A percentile compares a stretch with the other conserved stretches of the same genome.
phyloP scores from a whole-genome alignment of 805 yeast species.

The Cyberlindnera euphorbiae region DNA sequence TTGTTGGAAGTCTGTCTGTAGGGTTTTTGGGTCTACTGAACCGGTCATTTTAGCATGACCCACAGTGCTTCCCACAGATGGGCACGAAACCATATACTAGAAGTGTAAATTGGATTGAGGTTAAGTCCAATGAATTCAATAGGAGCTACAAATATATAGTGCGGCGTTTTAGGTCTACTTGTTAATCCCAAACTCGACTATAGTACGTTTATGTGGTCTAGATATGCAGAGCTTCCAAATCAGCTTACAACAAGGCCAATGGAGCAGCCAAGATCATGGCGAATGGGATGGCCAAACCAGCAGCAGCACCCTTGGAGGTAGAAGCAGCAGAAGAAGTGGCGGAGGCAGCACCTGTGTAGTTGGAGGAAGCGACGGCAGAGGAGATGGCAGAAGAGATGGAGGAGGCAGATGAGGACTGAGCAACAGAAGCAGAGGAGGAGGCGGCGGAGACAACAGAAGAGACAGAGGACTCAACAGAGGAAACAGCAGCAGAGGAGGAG shows the following conservation, averaged over 20 bases:
- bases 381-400: slow-evolving; percentile 2
- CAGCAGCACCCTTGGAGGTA: slow-evolving; percentile 9
- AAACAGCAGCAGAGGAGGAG: slow-evolving; percentile 1
- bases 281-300: slow-evolving; percentile 15
- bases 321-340: slow-evolving; percentile 3
- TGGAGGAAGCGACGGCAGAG: slow-evolving; percentile 7
- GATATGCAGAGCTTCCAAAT: no score
- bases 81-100: no score
- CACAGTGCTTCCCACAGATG: no score
- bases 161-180: no score
- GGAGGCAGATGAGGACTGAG: slow-evolving; percentile 3
- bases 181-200: no score
- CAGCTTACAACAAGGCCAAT: slow-evolving; percentile 15
- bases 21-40: no score
- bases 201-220: no score
- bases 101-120: no score
- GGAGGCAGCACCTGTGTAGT: slow-evolving; percentile 1
- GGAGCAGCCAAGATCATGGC: slow-evolving; percentile 17
- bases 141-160: no score
- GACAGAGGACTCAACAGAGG: slow-evolving; percentile 10
- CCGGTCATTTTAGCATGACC: no score
- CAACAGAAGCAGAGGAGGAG: slow-evolving; percentile 4
- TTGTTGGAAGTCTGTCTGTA: no score
- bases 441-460: slow-evolving; percentile 11
- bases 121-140: no score